phyloP scores from a whole-genome alignment of 2,329 filamentous ascomycete species.

The Trichoderma asperellum region DNA sequence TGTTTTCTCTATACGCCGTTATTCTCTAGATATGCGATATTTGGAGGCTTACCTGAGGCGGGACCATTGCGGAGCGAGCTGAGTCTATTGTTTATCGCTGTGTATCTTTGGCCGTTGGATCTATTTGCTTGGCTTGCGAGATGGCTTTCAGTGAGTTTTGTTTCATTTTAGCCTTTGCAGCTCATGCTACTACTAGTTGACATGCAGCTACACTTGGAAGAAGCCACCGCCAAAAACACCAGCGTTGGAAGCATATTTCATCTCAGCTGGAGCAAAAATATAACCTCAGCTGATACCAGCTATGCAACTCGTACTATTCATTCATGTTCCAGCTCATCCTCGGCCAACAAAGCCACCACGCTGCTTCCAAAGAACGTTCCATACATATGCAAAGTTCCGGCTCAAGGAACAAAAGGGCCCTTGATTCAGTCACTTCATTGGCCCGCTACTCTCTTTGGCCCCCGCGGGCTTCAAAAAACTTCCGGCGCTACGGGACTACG shows the following conservation, averaged over 20 bases:
- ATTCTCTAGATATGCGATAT: slow-evolving; percentile 22
- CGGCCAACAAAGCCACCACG: neutral
- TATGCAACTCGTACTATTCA: neutral
- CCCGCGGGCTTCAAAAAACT: neutral
- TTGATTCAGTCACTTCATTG: neutral
- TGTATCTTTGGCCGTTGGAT: neutral
- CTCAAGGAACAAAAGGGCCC: neutral
- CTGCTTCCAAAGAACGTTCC: neutral
- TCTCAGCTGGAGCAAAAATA: neutral
- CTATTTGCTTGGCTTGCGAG: neutral
- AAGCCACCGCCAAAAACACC: neutral
- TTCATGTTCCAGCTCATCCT: neutral
- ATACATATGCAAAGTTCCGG: neutral
- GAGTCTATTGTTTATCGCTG: neutral
- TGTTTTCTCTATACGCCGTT: neutral
- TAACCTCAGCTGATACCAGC: neutral
- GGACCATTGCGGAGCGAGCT: slow-evolving; percentile 3
- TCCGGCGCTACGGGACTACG: neutral
- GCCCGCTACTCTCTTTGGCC: neutral
- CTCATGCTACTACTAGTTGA: neutral
- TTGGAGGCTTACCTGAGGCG: neutral
- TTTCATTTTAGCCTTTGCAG: slow-evolving; percentile 1
- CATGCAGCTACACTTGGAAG: neutral
- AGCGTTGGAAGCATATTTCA: neutral
- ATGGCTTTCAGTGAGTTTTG: neutral